A percentile compares a stretch with the other conserved stretches of the same genome.
phyloP scores from a whole-genome alignment of 2,329 filamentous ascomycete species.

The Talaromyces atroroseus region DNA sequence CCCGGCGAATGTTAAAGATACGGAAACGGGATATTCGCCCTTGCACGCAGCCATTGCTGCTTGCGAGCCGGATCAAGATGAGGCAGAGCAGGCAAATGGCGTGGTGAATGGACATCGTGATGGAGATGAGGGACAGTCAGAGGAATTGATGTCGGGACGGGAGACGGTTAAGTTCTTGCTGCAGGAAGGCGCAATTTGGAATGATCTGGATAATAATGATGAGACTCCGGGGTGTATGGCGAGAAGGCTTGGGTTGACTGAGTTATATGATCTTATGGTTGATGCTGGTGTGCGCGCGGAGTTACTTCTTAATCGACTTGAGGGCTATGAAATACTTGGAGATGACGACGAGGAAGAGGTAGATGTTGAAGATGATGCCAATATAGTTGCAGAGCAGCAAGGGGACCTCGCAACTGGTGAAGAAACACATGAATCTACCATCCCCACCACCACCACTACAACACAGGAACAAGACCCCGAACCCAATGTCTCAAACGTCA shows the following conservation, averaged over 20 bases:
- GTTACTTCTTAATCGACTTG: slow-evolving; percentile 74
- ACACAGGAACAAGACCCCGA: slow-evolving; percentile 12
- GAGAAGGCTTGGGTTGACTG: slow-evolving; percentile 57
- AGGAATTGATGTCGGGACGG: slow-evolving; percentile 55
- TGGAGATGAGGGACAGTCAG: neutral
- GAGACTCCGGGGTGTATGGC: slow-evolving; percentile 93
- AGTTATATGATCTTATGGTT: slow-evolving; percentile 76
- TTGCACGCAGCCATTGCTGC: slow-evolving; percentile 86
- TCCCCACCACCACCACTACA: neutral
- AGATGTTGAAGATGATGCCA: slow-evolving; percentile 20
- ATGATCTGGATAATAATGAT: slow-evolving; percentile 77
- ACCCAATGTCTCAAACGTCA: slow-evolving; percentile 54
- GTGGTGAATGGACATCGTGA: slow-evolving; percentile 10
- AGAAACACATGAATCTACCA: slow-evolving; percentile 2
- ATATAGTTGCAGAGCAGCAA: slow-evolving; percentile 10
- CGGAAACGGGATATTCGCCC: slow-evolving; percentile 77
- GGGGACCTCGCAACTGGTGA: slow-evolving; percentile 1
- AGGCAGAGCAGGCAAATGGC: slow-evolving; percentile 21
- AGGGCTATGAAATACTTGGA: slow-evolving; percentile 67
- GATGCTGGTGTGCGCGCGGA: slow-evolving; percentile 89
- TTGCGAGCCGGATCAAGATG: slow-evolving; percentile 46
- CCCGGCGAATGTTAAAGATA: slow-evolving; percentile 72
- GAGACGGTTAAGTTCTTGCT: slow-evolving; percentile 71
- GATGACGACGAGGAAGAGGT: slow-evolving; percentile 33
- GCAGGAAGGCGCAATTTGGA: slow-evolving; percentile 91